These are phyloP conservation scores for Trametes coccinea DNA, from an alignment of 768 basidiomycete genomes.

Conservation along the genomic window DNA sequence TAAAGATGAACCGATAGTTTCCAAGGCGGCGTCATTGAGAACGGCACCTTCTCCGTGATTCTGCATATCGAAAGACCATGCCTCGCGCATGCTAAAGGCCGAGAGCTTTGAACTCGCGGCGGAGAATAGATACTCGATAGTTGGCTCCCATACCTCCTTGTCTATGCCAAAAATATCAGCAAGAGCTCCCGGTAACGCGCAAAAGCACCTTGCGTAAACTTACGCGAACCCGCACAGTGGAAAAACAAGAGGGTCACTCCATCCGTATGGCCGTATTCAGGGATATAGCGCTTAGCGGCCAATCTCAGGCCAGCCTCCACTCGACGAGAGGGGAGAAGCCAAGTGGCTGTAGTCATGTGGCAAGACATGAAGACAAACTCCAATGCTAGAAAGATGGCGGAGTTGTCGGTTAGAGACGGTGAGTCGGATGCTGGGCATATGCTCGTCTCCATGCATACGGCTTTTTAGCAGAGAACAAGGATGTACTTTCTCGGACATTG, in stretches of 20 bases:
- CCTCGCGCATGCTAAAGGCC: constrained; percentile 12
- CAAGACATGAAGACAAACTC: not conserved
- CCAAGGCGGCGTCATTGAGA: constrained; percentile 3
- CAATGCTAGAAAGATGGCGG: no score
- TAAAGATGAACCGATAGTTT: not conserved
- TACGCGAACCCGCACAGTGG: constrained; percentile 11
- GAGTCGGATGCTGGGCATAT: no score
- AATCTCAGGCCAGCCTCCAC: not conserved
- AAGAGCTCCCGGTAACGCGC: no score
- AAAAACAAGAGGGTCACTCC: constrained; percentile 12
- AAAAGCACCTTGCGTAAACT: not conserved
- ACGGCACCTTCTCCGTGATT: constrained; percentile 16
- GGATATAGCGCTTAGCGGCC: constrained; percentile 7
- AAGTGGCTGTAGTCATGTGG: not conserved
- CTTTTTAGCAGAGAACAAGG: no score
- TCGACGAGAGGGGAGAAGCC: constrained; percentile 2
- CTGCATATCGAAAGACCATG: constrained; percentile 23
- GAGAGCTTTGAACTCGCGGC: not conserved
- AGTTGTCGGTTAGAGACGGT: no score
- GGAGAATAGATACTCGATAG: not conserved
- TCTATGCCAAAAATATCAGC: not conserved
- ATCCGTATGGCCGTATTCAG: not conserved
- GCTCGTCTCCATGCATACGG: no score
- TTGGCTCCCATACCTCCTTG: constrained; percentile 22
- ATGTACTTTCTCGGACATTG: no score